Conservation (phyloP, 2,329 filamentous ascomycete species). For the Penicillium sp. region DNA sequence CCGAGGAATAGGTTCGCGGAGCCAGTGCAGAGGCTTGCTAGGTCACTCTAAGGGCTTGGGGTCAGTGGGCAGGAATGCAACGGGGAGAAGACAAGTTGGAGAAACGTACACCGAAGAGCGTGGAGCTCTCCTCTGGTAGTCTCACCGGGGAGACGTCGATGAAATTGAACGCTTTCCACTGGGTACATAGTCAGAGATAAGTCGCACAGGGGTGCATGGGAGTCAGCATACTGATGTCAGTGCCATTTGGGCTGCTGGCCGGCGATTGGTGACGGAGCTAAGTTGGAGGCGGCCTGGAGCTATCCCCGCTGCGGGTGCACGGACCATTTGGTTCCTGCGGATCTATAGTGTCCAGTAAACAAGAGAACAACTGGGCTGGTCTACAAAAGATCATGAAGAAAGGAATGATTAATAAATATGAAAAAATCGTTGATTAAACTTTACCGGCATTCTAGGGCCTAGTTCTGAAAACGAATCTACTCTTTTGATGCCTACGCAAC, state of each 20-base stretch:
- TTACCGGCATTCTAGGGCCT: no score
- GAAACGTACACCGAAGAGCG: constrained; percentile 72
- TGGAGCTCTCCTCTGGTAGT: constrained; percentile 73
- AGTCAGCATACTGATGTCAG: constrained; percentile 41
- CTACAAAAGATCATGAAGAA: background rate
- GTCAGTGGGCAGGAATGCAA: constrained; percentile 1
- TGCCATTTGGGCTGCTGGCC: constrained; percentile 43
- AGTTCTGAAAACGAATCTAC: no score
- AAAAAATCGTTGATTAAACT: background rate
- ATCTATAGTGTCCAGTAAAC: background rate
- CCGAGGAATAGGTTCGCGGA: constrained; percentile 89
- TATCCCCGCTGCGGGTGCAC: constrained; percentile 21
- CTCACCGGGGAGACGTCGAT: constrained; percentile 90
- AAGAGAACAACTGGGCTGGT: background rate
- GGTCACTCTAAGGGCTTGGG: constrained; percentile 56
- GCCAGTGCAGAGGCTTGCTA: constrained; percentile 81
- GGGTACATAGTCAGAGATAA: constrained; percentile 2
- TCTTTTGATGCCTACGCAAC: no score
- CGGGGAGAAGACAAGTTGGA: background rate
- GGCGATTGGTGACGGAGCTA: constrained; percentile 18
- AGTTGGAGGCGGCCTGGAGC: constrained; percentile 16
- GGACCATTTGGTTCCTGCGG: constrained; percentile 6
- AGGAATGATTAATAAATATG: background rate
- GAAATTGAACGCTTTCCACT: constrained; percentile 99
- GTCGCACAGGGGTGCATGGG: background rate